Evolutionary conservation across 1,284 basidiomycete species (phyloP).

Genomic region (Xerocomus nothofagi): DNA sequence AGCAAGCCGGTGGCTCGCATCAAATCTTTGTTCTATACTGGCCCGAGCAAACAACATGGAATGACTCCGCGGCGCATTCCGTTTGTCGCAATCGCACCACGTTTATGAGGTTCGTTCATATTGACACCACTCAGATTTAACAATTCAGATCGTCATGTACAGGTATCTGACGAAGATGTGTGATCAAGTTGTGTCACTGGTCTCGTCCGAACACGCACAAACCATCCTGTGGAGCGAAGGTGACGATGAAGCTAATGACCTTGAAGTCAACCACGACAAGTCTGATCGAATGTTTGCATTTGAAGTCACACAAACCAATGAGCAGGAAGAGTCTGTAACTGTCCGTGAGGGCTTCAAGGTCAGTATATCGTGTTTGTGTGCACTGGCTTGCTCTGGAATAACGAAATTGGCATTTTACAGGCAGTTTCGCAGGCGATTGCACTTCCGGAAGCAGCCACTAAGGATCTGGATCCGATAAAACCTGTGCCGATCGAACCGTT

Average conservation of each 20-base stretch:
- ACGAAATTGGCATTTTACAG: constrained; percentile 9
- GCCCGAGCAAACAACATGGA: constrained; percentile 63
- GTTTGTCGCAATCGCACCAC: constrained; percentile 54
- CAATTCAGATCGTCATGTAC: background rate
- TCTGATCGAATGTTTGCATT: constrained; percentile 52
- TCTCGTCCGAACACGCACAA: constrained; percentile 46
- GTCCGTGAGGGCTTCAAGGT: constrained; percentile 46
- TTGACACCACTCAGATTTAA: background rate
- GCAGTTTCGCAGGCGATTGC: constrained; percentile 16
- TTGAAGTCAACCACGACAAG: constrained; percentile 39
- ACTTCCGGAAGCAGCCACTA: background rate
- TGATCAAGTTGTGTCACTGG: constrained; percentile 50
- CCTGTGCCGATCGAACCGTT: constrained; percentile 19
- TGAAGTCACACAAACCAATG: constrained; percentile 55
- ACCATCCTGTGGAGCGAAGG: constrained; percentile 45
- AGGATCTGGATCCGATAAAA: constrained; percentile 17
- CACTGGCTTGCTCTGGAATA: background rate
- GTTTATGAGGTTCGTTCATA: constrained; percentile 54
- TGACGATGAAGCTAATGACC: constrained; percentile 31
- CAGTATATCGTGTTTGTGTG: background rate
- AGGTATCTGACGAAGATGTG: constrained; percentile 59
- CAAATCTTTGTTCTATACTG: constrained; percentile 54
- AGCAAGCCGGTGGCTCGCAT: constrained; percentile 11
- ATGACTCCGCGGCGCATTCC: constrained; percentile 46
- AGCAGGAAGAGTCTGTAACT: constrained; percentile 54